Base-by-base conservation (phyloP, 1,139 yeast species). In the Debaryomyces nepalensis region DNA sequence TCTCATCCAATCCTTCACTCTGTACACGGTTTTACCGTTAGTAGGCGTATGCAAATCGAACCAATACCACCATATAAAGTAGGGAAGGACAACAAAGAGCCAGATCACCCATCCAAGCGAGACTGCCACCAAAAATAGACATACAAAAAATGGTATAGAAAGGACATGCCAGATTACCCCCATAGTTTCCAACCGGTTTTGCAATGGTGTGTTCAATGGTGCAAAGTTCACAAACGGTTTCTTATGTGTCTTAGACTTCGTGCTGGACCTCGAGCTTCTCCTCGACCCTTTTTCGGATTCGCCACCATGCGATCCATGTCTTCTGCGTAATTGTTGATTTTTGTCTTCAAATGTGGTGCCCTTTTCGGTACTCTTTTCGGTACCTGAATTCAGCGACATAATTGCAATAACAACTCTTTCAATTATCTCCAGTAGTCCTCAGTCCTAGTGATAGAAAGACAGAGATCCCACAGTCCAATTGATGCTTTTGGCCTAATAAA, bases 161-260 rank as follows among this genome's bases (percentile, higher is more conserved):
- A 87, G 71, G 3, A 87, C 81, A 61, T 90, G 97, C 82, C 88
- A 80, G 4, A 87, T 73, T 15, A 91, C 81, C 1, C 84, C 84
- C 4, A 84, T 56, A 1, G 93, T 88, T 55, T 89, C 86, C 23
- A 85, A 58, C 40, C 96, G 65, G 48, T 85, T 71, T 16, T 65
- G 56, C 43, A 80, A 51, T 1, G 91, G 87, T 1, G 82, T 77
- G 29, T 67, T 62, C 34, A 81, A 54, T 0, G 87, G 85, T 0
- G 85, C 81, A 42, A 73, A 58, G 46, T 73, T 60, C 35, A 71
- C 44, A 23, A 53, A 48, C 24, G 39, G 39, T 24, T 42, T 42
- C 20, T 26, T 37, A 7, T 22, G 29, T 18, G 22, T n/a, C 7
- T 26, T 33, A 9, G 24, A 22, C 20, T 32, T 38, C 10, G 24